phyloP scores from a whole-genome alignment of 176 grass and related monocot genomes.

The Bothriochloa decipiens region DNA sequence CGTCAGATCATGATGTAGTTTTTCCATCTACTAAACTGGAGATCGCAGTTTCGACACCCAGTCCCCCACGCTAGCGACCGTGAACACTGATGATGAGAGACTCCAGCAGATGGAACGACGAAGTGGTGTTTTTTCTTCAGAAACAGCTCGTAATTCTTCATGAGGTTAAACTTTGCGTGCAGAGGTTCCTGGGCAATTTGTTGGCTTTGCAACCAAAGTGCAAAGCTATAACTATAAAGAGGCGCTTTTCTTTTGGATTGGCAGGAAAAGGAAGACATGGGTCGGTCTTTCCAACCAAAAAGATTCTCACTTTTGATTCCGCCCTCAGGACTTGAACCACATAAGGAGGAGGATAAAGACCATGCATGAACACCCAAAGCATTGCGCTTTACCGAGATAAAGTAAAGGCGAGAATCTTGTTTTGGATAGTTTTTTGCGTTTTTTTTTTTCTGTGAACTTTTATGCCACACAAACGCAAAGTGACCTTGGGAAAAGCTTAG shows the following conservation, averaged over 20 bases:
- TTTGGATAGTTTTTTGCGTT: constrained; percentile 12
- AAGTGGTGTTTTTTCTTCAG: constrained; percentile 9
- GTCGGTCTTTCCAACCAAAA: constrained; percentile 47
- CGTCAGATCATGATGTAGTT: neutral
- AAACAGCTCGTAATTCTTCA: neutral
- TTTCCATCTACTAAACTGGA: neutral
- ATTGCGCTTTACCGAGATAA: constrained; percentile 25
- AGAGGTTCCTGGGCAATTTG: neutral
- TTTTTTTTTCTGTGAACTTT: constrained; percentile 20
- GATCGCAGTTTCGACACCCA: neutral
- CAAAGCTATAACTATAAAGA: constrained; percentile 1
- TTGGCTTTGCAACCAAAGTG: neutral
- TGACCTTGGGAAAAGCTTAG: constrained; percentile 28
- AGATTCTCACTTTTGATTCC: constrained; percentile 34
- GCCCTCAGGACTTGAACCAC: constrained; percentile 14
- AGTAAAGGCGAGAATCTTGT: constrained; percentile 20
- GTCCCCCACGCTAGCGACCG: neutral
- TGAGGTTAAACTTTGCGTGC: neutral
- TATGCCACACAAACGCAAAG: constrained; percentile 31
- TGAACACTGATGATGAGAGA: neutral
- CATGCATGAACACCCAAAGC: constrained; percentile 2
- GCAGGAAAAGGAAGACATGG: constrained; percentile 39
- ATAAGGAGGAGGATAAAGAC: constrained; percentile 34
- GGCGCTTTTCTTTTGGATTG: constrained; percentile 34
- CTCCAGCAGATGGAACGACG: neutral